Base-by-base conservation (phyloP, 1,139 yeast species). In the Kluyveromyces sp. region DNA sequence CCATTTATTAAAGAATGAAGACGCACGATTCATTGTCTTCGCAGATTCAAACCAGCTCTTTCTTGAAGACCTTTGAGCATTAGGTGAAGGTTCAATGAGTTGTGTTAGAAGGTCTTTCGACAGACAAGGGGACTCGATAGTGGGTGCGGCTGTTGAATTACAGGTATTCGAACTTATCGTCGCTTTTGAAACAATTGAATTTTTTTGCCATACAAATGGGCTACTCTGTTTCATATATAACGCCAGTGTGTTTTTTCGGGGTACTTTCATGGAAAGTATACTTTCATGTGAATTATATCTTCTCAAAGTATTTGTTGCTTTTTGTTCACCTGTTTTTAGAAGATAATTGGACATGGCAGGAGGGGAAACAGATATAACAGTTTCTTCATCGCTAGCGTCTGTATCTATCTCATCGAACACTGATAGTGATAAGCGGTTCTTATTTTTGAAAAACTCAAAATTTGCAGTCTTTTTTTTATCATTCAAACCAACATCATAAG, bases 271-370 rank as follows among this genome's bases (percentile, higher is more conserved):
- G 2, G 65, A 61, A 25, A 68, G 56, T 1, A 69, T 59, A 51
- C 73, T 68, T 47, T 69, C 73, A 50, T 67, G 68, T 1, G 73
- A 70, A 35, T 60, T 64, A 37, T 61, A 63, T 43, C 62, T 61
- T 45, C 64, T 49, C n/a, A 67, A 42, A 4, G 57, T 58, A 31
- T 53, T 53, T 6, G 34, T 10, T 33, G 34, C 4, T 4, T 6
- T 4, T 33, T 33, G 34, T 4, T 33, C n/a, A 10, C 15, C 34
- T 10, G 6, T 33, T 10, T 33, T 3, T 25, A n/a, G 28, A 4
- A 33, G 32, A 15, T 30, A 41, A 27, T 31, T 27, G 5, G 34
- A 33, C 15, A 33, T 33, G 6, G 31, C 35, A 32, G 39, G 46
- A 28, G 51, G 52, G 31, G 49, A 48, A 5, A 48, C 39, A 3